Evolutionary conservation across 345 rosid genomes (phyloP).

Genomic region (Cardamine occulta): DNA sequence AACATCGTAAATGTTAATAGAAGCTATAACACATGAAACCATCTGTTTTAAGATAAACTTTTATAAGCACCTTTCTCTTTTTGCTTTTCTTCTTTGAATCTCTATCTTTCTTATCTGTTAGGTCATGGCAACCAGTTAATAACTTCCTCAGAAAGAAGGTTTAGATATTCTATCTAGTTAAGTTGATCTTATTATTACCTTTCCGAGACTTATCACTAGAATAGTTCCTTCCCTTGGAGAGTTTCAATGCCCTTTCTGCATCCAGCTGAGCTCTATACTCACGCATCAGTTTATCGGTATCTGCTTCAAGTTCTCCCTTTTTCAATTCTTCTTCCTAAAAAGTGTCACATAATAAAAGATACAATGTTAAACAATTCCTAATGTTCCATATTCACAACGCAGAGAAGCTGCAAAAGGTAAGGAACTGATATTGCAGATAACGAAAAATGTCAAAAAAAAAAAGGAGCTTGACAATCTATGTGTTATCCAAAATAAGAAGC

Average conservation of each 20-base stretch:
- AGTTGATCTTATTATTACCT: conserved; percentile 47
- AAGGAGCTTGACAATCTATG: not conserved
- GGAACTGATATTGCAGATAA: conserved; percentile 11
- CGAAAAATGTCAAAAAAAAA: not conserved
- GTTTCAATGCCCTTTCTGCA: conserved; percentile 95
- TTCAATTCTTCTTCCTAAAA: conserved; percentile 84
- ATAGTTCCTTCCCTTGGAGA: conserved; percentile 87
- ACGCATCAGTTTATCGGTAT: conserved; percentile 93
- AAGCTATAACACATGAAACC: conserved; percentile 8
- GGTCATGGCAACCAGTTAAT: conserved; percentile 28
- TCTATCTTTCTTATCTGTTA: conserved; percentile 82
- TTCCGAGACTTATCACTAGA: conserved; percentile 67
- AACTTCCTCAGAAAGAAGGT: conserved; percentile 21
- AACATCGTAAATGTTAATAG: not conserved
- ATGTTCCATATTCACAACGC: conserved; percentile 11
- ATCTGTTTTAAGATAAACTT: not conserved
- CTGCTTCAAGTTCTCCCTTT: conserved; percentile 89
- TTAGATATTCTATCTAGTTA: conserved; percentile 15
- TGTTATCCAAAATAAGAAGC: not conserved
- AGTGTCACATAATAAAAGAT: conserved; percentile 15
- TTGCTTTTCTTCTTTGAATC: conserved; percentile 78
- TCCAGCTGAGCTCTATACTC: conserved; percentile 97
- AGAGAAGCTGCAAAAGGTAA: conserved; percentile 15
- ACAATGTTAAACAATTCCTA: conserved; percentile 6
- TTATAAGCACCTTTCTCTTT: conserved; percentile 72